A percentile compares a stretch with the other conserved stretches of the same genome.
Conservation (phyloP, 768 basidiomycete genomes). For the Amanita thiersii region DNA sequence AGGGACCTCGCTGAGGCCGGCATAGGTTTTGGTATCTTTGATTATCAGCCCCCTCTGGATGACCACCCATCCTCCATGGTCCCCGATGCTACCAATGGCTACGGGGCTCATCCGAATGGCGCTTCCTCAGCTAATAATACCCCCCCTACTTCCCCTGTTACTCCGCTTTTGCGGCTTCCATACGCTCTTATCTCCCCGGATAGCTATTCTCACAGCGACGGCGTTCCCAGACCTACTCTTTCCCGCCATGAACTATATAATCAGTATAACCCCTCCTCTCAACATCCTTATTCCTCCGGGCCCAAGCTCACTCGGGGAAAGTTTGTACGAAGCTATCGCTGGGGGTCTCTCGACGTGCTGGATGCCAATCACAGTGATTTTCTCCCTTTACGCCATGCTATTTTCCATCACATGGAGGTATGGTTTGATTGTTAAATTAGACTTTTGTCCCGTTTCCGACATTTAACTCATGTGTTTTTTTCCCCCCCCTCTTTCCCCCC, state of each 20-base stretch:
- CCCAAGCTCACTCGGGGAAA: slow-evolving; percentile 50
- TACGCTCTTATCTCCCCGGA: slow-evolving; percentile 83
- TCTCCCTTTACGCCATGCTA: slow-evolving; percentile 60
- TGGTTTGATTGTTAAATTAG: slow-evolving; percentile 15
- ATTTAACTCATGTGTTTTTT: slow-evolving; percentile 13
- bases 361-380: slow-evolving; percentile 81
- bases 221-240: slow-evolving; percentile 47
- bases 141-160: slow-evolving; percentile 61
- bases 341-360: slow-evolving; percentile 78
- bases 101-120: slow-evolving; percentile 42
- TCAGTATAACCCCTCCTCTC: slow-evolving; percentile 60
- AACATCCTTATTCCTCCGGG: slow-evolving; percentile 22
- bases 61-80: slow-evolving; percentile 37
- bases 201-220: slow-evolving; percentile 78
- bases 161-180: slow-evolving; percentile 60
- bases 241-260: slow-evolving; percentile 67
- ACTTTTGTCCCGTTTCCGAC: slow-evolving; percentile 11
- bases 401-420: slow-evolving; percentile 89
- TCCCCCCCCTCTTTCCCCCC: slow-evolving; percentile 9
- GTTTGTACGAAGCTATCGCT: slow-evolving; percentile 69
- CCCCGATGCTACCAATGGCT: slow-evolving; percentile 47
- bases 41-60: slow-evolving; percentile 43
- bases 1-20: slow-evolving; percentile 77
- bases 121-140: slow-evolving; percentile 44
- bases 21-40: slow-evolving; percentile 87